phyloP scores from a whole-genome alignment of 306 rosid species.

The Quercus mongolica region DNA sequence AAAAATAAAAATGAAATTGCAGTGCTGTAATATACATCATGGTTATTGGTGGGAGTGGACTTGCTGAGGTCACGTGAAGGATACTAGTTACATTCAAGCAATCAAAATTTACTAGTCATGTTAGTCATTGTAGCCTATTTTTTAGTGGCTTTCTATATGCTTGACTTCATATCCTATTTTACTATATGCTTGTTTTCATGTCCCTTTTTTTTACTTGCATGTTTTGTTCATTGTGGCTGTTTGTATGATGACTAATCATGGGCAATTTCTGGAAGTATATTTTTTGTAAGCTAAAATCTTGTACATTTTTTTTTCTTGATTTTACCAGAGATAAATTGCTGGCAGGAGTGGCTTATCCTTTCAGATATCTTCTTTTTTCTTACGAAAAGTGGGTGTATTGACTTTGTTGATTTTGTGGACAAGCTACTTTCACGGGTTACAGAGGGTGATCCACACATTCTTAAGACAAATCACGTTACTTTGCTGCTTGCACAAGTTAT shows the following conservation, averaged over 20 bases:
- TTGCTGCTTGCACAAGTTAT: slow-evolving; percentile 92
- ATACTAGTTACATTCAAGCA: not conserved
- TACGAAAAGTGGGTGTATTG: slow-evolving; percentile 89
- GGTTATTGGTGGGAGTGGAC: not conserved
- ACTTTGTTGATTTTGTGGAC: slow-evolving; percentile 95
- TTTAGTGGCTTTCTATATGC: not conserved
- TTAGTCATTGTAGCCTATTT: not conserved
- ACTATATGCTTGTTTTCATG: too few relatives aligned
- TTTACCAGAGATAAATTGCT: slow-evolving; percentile 87
- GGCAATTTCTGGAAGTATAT: slow-evolving; percentile 9
- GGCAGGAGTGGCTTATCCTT: slow-evolving; percentile 99
- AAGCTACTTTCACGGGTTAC: slow-evolving; percentile 79
- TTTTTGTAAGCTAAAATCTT: slow-evolving; percentile 24
- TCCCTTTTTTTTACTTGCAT: not conserved
- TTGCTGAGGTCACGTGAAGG: not conserved
- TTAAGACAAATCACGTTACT: slow-evolving; percentile 91
- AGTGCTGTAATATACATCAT: not conserved
- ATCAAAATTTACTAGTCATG: not conserved
- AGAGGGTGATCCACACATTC: slow-evolving; percentile 77
- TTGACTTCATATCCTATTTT: not conserved
- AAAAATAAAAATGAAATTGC: not conserved
- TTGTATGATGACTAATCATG: not conserved
- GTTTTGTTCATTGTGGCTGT: slow-evolving; percentile 14
- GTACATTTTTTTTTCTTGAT: slow-evolving; percentile 38
- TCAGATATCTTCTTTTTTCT: slow-evolving; percentile 86